Evolutionary conservation across 78 protist genomes (phyloP), one percentile per base, ranked within the genome.

Genomic region (Bigelowiella natans): DNA sequence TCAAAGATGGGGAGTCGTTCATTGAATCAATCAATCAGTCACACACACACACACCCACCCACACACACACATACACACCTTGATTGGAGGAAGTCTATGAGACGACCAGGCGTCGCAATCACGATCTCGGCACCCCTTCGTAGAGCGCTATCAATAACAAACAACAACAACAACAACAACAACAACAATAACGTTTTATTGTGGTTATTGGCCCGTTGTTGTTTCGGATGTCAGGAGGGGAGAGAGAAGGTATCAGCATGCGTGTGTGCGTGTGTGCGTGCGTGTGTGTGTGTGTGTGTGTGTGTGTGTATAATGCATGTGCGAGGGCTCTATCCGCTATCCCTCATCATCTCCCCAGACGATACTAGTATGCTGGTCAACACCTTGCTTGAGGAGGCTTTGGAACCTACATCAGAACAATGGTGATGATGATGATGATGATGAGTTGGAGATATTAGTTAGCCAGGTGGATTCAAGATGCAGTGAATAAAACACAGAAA

Each of bases 61-160:
- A 51, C 18, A 51, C 18, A 51, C 18, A 51, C 18, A 51, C 18
- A 51, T 51, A 51, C 18, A 7, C 73, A 51, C 73, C 97, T 95
- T n/a, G 28, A 0, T 31, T 93, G 92, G 7, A 96, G 88, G 28
- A 98, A 40, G 94, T 99, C 99, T 82, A 94, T 93, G 31, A 99
- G 86, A 7, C 99, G 94, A 31, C 99, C 99, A 7, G 99, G 99
- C 1, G 99, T 98, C 38, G 98, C 99, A 83, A 99, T 92, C 40
- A 95, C 92, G 38, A 98, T 91, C 29, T 97, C 95, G 2, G 7
- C 91, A 2, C 96, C 97, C 30, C 63, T 29, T 34, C 89, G 82
- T 64, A 96, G 88, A 26, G 38, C 90, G 0, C 95, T 51, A 18
- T 51, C 7, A 7, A 51, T 26, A 26, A 51, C 73, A 51, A 7